Evolutionary conservation across 73 alveolate genomes (phyloP).

Genomic region (Urostyla sp.): DNA sequence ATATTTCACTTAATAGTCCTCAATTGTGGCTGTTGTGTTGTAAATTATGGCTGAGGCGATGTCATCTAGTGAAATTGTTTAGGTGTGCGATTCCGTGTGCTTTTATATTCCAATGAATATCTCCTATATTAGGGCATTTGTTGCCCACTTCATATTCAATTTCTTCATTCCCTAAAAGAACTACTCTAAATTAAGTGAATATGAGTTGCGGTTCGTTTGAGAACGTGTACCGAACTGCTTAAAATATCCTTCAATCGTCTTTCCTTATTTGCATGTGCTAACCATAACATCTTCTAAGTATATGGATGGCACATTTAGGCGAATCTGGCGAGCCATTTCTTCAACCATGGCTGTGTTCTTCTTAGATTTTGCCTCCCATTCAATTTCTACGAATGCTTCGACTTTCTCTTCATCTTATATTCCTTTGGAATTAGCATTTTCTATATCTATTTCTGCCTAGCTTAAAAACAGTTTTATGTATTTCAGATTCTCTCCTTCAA

Average conservation of each 20-base stretch:
- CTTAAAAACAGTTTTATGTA: slow-evolving; percentile 1
- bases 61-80: slow-evolving; percentile 22
- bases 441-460: background rate
- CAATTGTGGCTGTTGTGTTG: slow-evolving; percentile 1
- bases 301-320: slow-evolving; percentile 21
- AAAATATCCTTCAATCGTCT: slow-evolving; percentile 31
- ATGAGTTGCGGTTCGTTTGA: too few species aligned
- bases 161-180: too few species aligned
- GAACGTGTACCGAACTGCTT: background rate
- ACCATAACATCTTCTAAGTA: slow-evolving; percentile 47
- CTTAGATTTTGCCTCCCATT: slow-evolving; percentile 47
- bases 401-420: too few species aligned
- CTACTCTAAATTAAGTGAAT: too few species aligned
- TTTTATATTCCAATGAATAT: slow-evolving; percentile 54
- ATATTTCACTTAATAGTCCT: background rate
- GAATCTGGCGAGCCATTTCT: background rate
- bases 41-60: slow-evolving; percentile 22
- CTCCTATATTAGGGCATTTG: slow-evolving; percentile 11
- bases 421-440: background rate
- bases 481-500: background rate
- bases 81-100: too few species aligned
- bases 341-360: slow-evolving; percentile 22
- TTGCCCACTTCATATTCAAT: slow-evolving; percentile 35
- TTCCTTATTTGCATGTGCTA: slow-evolving; percentile 19
- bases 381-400: slow-evolving; percentile 3